phyloP scores from a whole-genome alignment of 164 flowering plant genomes.

The Cinnamomum micranthum region DNA sequence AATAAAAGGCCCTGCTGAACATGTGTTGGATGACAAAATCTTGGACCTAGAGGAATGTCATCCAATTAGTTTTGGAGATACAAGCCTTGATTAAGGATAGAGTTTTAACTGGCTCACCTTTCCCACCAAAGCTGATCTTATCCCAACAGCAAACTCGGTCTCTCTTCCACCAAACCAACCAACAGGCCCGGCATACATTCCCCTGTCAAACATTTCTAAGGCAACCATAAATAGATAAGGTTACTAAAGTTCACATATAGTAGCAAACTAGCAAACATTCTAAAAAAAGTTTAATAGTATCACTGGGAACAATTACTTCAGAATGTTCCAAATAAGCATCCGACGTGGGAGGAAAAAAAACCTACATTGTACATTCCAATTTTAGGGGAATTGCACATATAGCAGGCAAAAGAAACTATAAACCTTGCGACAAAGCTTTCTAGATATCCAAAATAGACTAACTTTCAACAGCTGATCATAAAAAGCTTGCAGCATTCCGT shows the following conservation, averaged over 20 bases:
- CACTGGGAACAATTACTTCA: no score
- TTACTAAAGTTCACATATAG: background rate
- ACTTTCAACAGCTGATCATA: no score
- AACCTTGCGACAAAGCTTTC: no score
- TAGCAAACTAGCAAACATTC: background rate
- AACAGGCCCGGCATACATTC: slow-evolving; percentile 98
- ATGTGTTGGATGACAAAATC: background rate
- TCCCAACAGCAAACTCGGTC: slow-evolving; percentile 95
- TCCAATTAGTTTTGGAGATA: background rate
- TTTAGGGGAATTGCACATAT: no score
- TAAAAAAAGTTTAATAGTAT: no score
- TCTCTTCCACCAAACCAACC: slow-evolving; percentile 97
- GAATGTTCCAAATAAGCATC: no score
- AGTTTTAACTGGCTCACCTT: slow-evolving; percentile 40
- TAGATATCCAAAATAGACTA: no score
- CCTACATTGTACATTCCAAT: no score
- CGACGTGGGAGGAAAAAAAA: no score
- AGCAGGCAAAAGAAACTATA: no score
- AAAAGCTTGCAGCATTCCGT: no score
- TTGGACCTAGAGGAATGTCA: background rate
- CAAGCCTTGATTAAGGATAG: background rate
- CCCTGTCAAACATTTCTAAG: slow-evolving; percentile 90
- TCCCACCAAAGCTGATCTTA: slow-evolving; percentile 84
- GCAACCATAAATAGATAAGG: slow-evolving; percentile 3
- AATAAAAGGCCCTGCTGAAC: background rate